Evolutionary conservation across 2,329 filamentous ascomycete species (phyloP), one percentile per base, ranked within the genome.

Genomic region (Metarhizium humberi): DNA sequence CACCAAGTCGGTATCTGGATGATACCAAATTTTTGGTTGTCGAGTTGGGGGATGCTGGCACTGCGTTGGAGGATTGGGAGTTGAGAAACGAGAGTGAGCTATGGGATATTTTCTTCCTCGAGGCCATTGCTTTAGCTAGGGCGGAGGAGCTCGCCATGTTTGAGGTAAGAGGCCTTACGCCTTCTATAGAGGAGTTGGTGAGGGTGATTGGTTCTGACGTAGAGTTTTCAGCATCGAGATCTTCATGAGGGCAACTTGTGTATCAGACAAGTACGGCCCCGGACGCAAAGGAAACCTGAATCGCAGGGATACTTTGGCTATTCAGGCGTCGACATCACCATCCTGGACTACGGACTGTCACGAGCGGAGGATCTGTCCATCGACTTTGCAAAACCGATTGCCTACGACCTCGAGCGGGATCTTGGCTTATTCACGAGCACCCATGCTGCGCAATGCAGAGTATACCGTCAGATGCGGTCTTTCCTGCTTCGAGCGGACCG

Each of bases 161-260:
- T 55, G 83, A 86, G 75, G 81, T 82, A 66, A 55, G 70, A 56
- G 7, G 8, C 45, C 10, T 5, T 34, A 45, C 0, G 20, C 18
- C 42, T 6, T 20, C 11, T 46, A 34, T n/a, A 34, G 32, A 34
- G 32, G 7, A 34, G 32, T 11, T 2, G 32, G 7, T 7, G 32
- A 34, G 6, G 32, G 6, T 34, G 32, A 11, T 42, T 20, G n/a
- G 32, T 43, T 14, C 63, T 64, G 55, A 64, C 54, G 7, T 16
- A 3, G 7, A 25, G 25, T 25, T 34, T 3, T 6, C 57, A 84
- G 80, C 83, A 86, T 61, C 79, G 83, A 6, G 83, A 86, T 61
- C 71, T 86, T 4, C 83, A 86, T 60, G 82, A 86, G 59, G 82
- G 82, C 4, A 86, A 86, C 59, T 67, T 86, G 16, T 86, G 83